These are phyloP conservation scores for Mayamaea pseudoterrestris DNA, from an alignment of 108 stramenopile genomes.

Conservation along the genomic window DNA sequence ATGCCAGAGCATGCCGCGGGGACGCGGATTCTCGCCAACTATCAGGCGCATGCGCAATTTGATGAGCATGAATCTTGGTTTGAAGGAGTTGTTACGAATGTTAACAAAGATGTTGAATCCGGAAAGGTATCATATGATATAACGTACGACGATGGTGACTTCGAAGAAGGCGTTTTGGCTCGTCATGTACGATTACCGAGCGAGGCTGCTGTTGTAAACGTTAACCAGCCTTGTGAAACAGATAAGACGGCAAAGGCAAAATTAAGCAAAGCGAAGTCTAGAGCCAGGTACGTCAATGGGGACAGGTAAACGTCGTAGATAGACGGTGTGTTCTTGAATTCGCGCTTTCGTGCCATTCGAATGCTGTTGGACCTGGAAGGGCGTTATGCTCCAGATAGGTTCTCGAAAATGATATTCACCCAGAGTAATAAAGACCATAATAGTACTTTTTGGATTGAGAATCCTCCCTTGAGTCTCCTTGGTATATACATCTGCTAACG, in stretches of 20 bases:
- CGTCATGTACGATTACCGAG: no score
- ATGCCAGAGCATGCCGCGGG: no score
- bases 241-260: no score
- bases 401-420: slow-evolving; percentile 6
- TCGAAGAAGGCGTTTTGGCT: slow-evolving; percentile 59
- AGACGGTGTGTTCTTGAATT: no score
- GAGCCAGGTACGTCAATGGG: no score
- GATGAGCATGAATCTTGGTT: slow-evolving; percentile 61
- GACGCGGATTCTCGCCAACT: slow-evolving; percentile 65
- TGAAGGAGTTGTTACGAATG: slow-evolving; percentile 44
- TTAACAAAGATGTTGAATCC: slow-evolving; percentile 16
- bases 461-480: slow-evolving; percentile 74
- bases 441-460: slow-evolving; percentile 54
- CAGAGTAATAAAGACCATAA: slow-evolving; percentile 19
- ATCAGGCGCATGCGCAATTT: slow-evolving; percentile 66
- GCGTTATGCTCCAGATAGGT: slow-evolving; percentile 18
- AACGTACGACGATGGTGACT: slow-evolving; percentile 80
- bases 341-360: slow-evolving; percentile 3
- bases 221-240: no score
- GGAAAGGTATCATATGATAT: slow-evolving; percentile 67
- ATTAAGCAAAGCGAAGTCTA: no score
- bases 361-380: not conserved
- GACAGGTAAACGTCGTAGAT: no score
- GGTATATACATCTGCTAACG: slow-evolving; percentile 47
- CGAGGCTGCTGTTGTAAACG: no score